These are phyloP conservation scores for Colletotrichum karsti DNA, from an alignment of 2,329 filamentous ascomycete species.

Conservation along the genomic window DNA sequence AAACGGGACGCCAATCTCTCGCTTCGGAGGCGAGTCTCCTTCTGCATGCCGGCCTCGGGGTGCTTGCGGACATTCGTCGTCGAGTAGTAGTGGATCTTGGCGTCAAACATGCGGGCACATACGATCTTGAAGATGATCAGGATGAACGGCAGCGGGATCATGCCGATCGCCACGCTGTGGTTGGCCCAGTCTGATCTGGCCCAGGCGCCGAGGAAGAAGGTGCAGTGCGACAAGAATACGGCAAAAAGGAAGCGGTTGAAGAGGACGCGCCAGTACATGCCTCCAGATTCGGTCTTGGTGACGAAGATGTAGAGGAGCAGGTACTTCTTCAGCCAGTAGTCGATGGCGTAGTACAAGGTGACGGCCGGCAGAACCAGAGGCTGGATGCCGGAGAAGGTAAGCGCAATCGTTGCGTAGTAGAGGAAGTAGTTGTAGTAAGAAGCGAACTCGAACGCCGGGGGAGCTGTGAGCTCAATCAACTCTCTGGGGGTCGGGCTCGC, in stretches of 20 bases:
- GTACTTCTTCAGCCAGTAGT: slow-evolving; percentile 94
- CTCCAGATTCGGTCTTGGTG: slow-evolving; percentile 96
- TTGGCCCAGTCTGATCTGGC: slow-evolving; percentile 71
- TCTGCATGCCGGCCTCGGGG: slow-evolving; percentile 55
- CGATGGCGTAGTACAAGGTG: slow-evolving; percentile 88
- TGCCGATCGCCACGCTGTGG: slow-evolving; percentile 65
- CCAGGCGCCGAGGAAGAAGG: slow-evolving; percentile 81
- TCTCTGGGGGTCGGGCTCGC: slow-evolving; percentile 88
- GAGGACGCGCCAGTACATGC: slow-evolving; percentile 88
- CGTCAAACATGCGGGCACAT: slow-evolving; percentile 79
- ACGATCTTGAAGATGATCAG: slow-evolving; percentile 88
- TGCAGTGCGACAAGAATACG: slow-evolving; percentile 78
- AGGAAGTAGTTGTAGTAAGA: slow-evolving; percentile 98
- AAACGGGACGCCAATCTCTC: slow-evolving; percentile 82
- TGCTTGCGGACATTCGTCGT: slow-evolving; percentile 64
- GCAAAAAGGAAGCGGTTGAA: slow-evolving; percentile 94
- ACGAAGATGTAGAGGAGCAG: slow-evolving; percentile 92
- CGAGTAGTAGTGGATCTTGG: slow-evolving; percentile 82
- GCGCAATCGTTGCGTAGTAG: slow-evolving; percentile 89
- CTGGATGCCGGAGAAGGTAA: slow-evolving; percentile 86
- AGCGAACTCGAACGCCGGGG: slow-evolving; percentile 92
- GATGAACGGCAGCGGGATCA: slow-evolving; percentile 80
- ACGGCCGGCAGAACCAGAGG: slow-evolving; percentile 87
- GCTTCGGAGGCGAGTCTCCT: slow-evolving; percentile 63
- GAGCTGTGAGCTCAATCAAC: slow-evolving; percentile 91